These are phyloP conservation scores for Shiraia sp. DNA, from an alignment of 2,329 filamentous ascomycete genomes.

Conservation along the genomic window DNA sequence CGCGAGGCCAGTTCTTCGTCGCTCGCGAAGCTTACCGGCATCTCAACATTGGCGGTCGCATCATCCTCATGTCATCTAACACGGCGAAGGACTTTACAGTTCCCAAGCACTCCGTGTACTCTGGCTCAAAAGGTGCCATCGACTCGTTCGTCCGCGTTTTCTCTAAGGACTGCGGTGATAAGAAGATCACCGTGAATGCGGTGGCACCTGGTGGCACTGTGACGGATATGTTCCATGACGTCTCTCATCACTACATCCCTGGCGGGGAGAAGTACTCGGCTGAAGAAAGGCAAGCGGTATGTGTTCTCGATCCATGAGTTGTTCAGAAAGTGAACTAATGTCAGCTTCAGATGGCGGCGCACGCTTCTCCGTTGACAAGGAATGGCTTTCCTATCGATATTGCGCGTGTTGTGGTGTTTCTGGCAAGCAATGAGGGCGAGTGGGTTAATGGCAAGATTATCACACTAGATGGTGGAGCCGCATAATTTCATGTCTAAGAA, in stretches of 20 bases:
- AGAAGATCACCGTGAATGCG: slow-evolving; percentile 70
- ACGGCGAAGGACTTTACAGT: slow-evolving; percentile 67
- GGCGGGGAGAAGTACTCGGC: too few species aligned
- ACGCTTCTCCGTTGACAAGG: too few species aligned
- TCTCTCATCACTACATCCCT: too few species aligned
- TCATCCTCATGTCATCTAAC: slow-evolving; percentile 74
- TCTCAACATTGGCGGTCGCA: slow-evolving; percentile 66
- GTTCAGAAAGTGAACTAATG: too few species aligned
- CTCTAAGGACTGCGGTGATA: slow-evolving; percentile 67
- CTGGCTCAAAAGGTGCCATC: slow-evolving; percentile 69
- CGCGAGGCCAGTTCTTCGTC: slow-evolving; percentile 73
- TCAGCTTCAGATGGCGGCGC: too few species aligned
- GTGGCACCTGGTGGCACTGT: slow-evolving; percentile 72
- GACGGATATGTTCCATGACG: slow-evolving; percentile 73
- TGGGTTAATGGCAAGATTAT: slow-evolving; percentile 37
- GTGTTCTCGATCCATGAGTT: too few species aligned
- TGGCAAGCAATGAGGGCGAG: slow-evolving; percentile 36
- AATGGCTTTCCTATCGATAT: slow-evolving; percentile 48
- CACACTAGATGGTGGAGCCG: slow-evolving; percentile 11
- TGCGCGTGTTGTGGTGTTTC: slow-evolving; percentile 37
- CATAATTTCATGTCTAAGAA: too few species aligned
- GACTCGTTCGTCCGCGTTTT: slow-evolving; percentile 71
- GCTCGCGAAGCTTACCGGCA: slow-evolving; percentile 72
- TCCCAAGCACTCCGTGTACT: slow-evolving; percentile 70
- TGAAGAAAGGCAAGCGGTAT: too few species aligned